Percentiles rank a stretch among this genome's conserved stretches.
These are phyloP conservation scores for Lathyrus tuberosus DNA, from an alignment of 306 rosid genomes.

Conservation along the genomic window DNA sequence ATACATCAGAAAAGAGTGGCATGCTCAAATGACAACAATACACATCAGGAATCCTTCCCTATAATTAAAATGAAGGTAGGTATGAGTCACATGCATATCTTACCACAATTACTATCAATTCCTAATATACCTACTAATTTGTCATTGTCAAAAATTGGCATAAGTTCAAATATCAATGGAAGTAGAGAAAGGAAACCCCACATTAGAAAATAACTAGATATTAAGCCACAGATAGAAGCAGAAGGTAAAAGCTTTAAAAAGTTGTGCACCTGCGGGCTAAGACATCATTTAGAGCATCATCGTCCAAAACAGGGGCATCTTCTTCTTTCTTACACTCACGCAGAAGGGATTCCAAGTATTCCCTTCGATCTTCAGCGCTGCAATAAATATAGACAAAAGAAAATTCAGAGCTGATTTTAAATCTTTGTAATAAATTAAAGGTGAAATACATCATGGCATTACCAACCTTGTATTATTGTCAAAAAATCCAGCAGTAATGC, in stretches of 20 bases:
- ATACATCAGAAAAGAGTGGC: conserved; percentile 18
- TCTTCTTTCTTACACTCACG: conserved; percentile 99
- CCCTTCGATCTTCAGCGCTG: conserved; percentile 99
- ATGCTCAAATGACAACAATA: conserved; percentile 30
- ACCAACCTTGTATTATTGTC: conserved; percentile 95
- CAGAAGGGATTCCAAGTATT: conserved; percentile 92
- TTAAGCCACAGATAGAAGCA: conserved; percentile 19
- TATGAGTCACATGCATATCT: conserved; percentile 5
- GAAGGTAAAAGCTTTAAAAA: conserved; percentile 31
- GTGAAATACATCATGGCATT: conserved; percentile 26
- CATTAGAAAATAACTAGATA: conserved; percentile 32
- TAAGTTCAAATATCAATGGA: conserved; percentile 32
- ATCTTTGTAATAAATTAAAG: conserved; percentile 14
- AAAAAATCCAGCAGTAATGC: conserved; percentile 99
- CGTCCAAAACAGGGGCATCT: conserved; percentile 95
- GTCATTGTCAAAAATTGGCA: conserved; percentile 21
- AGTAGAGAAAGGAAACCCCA: conserved; percentile 31
- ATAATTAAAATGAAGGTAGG: conserved; percentile 17
- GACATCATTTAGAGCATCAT: conserved; percentile 92
- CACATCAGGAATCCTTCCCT: conserved; percentile 11
- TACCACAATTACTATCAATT: conserved; percentile 23
- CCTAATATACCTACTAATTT: conserved; percentile 21
- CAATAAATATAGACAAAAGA: conserved; percentile 43
- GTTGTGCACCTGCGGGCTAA: conserved; percentile 86
- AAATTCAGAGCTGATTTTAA: conserved; percentile 38